Percentiles rank a stretch among this genome's conserved stretches.
Conservation (phyloP, 2,329 filamentous ascomycete genomes). For the Arthrobotrys megalospora region DNA sequence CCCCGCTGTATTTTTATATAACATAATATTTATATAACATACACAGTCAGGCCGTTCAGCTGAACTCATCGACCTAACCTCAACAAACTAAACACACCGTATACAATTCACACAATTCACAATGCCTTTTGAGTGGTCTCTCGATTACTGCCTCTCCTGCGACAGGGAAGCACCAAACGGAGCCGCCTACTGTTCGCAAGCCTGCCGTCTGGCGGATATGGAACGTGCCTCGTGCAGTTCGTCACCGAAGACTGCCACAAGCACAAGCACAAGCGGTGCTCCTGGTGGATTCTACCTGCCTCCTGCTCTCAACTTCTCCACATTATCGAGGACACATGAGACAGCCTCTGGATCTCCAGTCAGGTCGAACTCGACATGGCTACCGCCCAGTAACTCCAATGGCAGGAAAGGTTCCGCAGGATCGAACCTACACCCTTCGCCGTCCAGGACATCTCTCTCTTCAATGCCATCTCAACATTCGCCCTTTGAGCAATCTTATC, state of each 20-base stretch:
- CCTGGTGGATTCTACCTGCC: conserved; percentile 76
- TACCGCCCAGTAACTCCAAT: conserved; percentile 68
- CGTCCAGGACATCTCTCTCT: conserved; percentile 86
- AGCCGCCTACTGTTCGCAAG: conserved; percentile 69
- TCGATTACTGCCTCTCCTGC: conserved; percentile 93
- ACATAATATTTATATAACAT: conserved; percentile 21
- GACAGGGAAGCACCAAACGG: conserved; percentile 70
- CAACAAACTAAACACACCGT: conserved; percentile 34
- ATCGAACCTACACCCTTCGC: conserved; percentile 72
- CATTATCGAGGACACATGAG: conserved; percentile 38
- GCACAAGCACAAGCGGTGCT: conserved; percentile 67
- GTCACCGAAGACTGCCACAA: conserved; percentile 73
- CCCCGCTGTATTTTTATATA: conserved; percentile 20
- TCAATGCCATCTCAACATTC: conserved; percentile 76
- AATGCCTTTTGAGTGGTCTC: conserved; percentile 75
- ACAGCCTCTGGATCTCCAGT: conserved; percentile 71
- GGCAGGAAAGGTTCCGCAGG: conserved; percentile 52
- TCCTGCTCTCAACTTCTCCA: conserved; percentile 80
- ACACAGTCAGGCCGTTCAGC: conserved; percentile 7
- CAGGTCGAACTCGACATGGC: conserved; percentile 64
- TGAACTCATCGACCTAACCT: background rate
- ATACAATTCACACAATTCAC: conserved; percentile 18
- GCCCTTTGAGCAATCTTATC: conserved; percentile 71
- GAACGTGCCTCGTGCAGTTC: conserved; percentile 76
- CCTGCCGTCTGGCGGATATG: conserved; percentile 88